These are phyloP conservation scores for Ascodesmis nigricans DNA, from an alignment of 495 filamentous ascomycete species.

Conservation along the genomic window DNA sequence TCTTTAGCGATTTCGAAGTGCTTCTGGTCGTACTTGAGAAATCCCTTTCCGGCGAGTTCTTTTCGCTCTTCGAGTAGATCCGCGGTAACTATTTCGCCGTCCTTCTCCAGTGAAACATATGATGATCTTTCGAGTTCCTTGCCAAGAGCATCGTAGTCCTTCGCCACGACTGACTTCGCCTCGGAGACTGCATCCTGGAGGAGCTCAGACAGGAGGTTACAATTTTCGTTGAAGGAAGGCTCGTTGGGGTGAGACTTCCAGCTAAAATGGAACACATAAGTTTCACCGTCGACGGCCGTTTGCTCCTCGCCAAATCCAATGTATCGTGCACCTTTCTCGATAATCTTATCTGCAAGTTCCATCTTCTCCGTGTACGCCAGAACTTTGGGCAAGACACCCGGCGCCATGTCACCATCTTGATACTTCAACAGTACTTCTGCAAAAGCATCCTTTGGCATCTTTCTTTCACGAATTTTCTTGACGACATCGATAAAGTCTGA, in stretches of 20 bases:
- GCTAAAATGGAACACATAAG: conserved; percentile 15
- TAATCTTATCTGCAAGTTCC: conserved; percentile 11
- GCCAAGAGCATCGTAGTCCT: conserved; percentile 16
- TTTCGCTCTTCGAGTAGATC: conserved; percentile 15
- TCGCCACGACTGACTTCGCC: conserved; percentile 11
- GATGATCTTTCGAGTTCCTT: conserved; percentile 4
- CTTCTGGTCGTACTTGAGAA: conserved; percentile 6
- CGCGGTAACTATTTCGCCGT: conserved; percentile 1
- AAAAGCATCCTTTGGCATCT: too few species aligned
- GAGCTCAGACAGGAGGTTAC: too few species aligned
- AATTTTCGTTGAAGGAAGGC: too few species aligned
- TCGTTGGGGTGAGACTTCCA: conserved; percentile 2
- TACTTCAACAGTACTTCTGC: too few species aligned
- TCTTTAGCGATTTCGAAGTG: conserved; percentile 5
- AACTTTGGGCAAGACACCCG: too few species aligned
- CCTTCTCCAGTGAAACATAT: conserved; percentile 13
- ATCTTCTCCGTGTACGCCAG: conserved; percentile 12
- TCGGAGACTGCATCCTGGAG: too few species aligned
- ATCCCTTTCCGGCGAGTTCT: conserved; percentile 14
- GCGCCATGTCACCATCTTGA: too few species aligned
- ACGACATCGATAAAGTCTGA: too few species aligned
- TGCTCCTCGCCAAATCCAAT: conserved; percentile 8
- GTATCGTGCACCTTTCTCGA: conserved; percentile 13
- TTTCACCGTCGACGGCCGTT: conserved; percentile 1
- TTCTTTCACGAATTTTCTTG: background rate